Base-by-base conservation (phyloP, 73 alveolate species). In the Blepharisma stoltei region DNA sequence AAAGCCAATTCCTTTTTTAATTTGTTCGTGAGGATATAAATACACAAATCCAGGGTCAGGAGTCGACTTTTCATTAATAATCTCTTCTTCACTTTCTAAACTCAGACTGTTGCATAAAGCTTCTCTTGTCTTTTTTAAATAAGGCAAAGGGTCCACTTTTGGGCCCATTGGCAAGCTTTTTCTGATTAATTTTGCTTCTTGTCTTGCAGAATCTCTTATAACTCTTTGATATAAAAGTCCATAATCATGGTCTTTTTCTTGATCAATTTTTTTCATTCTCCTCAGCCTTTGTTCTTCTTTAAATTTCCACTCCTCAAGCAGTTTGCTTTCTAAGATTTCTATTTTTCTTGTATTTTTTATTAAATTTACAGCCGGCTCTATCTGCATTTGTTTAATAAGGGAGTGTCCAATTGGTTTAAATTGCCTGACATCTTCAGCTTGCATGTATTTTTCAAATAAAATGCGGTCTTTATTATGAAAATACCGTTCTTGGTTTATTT, bases 401-500 rank as follows among this genome's bases (percentile, higher is more conserved):
- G 14, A n/a, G 14, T 60, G 14, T 3, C 14, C 23, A 14, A 60
- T 38, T 60, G 14, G 14, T 8, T 38, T n/a, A 60, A 38, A 14
- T 25, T 60, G 46, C 5, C 73, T 60, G 2, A 60, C 46, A 60
- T 60, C 73, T 60, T 60, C 73, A 60, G 73, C 73, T 60, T 60
- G 38, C 73, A 60, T 60, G 73, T 60, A 60, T 25, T 60, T 60
- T n/a, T n/a, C 45, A 8, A 60, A 25, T n/a, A 60, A 14, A 25
- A 60, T 11, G 0, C 23, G 14, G 14, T 60, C 73, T 60, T 38
- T 60, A 2, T 60, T n/a, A 2, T 60, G 73, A 20, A 60, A 18
- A 2, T 32, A 32, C 3, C 41, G 41, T 1, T 32, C 41, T 32
- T 32, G 41, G 41, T 32, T 32, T 32, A 32, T 32, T 32, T 32